phyloP scores from a whole-genome alignment of 75 land plant genomes.

The Selaginella tamariscina region DNA sequence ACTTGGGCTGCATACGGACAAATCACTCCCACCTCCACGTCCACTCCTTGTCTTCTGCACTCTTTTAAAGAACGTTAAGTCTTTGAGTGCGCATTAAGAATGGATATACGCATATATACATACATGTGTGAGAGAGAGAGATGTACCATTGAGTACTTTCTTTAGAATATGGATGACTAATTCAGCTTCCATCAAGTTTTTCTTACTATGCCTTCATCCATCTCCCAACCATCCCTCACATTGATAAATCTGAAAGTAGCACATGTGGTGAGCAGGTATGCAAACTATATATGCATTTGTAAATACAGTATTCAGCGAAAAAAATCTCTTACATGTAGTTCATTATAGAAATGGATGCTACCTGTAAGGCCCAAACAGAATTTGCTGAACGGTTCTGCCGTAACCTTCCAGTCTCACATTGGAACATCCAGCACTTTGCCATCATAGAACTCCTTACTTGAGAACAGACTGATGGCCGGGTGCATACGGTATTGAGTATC shows the following conservation, averaged over 20 bases:
- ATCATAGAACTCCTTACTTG: constrained; percentile 52
- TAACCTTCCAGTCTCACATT: constrained; percentile 51
- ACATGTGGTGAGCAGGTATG: no score
- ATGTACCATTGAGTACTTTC: constrained; percentile 20
- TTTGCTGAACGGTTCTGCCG: constrained; percentile 17
- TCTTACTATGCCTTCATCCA: constrained; percentile 31
- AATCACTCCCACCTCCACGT: constrained; percentile 36
- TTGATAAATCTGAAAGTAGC: constrained; percentile 63
- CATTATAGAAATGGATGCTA: no score
- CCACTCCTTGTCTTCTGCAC: not conserved
- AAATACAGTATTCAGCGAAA: no score
- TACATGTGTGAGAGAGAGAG: no score
- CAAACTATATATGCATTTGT: constrained; percentile 36
- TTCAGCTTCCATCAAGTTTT: constrained; percentile 56
- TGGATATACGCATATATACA: no score
- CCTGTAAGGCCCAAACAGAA: constrained; percentile 57
- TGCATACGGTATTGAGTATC: constrained; percentile 81
- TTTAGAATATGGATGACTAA: constrained; percentile 29
- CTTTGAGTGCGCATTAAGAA: not conserved
- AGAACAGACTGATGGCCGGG: constrained; percentile 59
- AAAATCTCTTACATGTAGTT: no score
- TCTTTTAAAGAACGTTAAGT: not conserved
- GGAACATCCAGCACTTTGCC: no score
- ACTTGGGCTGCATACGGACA: constrained; percentile 71
- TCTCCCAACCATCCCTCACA: constrained; percentile 34